phyloP scores from a whole-genome alignment of 2,329 filamentous ascomycete genomes.

The Colletotrichum australisinense region DNA sequence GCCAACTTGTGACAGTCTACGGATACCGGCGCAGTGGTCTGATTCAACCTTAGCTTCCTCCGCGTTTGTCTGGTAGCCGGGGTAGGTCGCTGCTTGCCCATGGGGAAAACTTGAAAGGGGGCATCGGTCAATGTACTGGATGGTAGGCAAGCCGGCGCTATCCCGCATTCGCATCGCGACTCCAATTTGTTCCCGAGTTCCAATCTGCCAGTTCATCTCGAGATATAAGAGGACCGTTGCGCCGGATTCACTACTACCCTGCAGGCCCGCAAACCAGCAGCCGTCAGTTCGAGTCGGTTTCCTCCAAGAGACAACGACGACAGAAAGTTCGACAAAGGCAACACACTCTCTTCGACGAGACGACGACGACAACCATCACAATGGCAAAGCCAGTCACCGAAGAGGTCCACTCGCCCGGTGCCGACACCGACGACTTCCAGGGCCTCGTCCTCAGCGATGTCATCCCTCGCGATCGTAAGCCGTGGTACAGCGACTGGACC shows the following conservation, averaged over 20 bases:
- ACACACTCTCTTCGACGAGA: not conserved
- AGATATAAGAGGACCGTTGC: not conserved
- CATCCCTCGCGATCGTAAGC: slow-evolving; percentile 1
- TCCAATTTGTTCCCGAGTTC: not conserved
- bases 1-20: not conserved
- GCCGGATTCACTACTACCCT: not conserved
- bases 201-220: not conserved
- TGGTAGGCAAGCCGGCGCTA: not conserved
- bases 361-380: not conserved
- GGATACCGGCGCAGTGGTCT: not conserved
- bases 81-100: not conserved
- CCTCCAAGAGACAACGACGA: not conserved
- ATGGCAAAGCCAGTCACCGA: not conserved
- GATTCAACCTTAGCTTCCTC: not conserved
- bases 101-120: not conserved
- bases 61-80: not conserved
- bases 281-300: not conserved
- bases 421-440: not conserved
- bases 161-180: not conserved
- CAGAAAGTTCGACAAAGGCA: not conserved
- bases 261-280: not conserved
- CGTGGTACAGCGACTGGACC: slow-evolving; percentile 37
- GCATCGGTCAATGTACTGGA: not conserved
- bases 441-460: not conserved
- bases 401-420: not conserved